phyloP scores from a whole-genome alignment of 1,139 yeast genomes.

The Scheffersomyces lignicola region DNA sequence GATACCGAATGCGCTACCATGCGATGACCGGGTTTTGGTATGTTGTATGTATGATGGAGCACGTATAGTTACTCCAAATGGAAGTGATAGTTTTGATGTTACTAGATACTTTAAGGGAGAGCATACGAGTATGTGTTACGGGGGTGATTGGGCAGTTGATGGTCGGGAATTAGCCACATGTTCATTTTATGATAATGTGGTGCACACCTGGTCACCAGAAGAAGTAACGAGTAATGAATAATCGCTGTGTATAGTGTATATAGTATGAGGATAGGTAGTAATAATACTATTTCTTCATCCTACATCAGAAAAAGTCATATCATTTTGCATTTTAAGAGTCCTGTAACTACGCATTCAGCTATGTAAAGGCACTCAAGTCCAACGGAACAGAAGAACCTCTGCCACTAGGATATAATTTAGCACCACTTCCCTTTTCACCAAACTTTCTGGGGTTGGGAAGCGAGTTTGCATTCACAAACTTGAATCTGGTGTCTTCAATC shows the following conservation, averaged over 20 bases:
- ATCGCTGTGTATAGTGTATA: too few species aligned
- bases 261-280: too few species aligned
- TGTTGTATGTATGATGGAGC: constrained; percentile 99
- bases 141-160: constrained; percentile 78
- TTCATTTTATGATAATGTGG: constrained; percentile 83
- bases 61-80: constrained; percentile 46
- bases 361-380: constrained; percentile 46
- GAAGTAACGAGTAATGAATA: too few species aligned
- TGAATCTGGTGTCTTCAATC: constrained; percentile 75
- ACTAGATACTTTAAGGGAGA: constrained; percentile 58
- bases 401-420: constrained; percentile 90
- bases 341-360: constrained; percentile 2
- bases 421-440: constrained; percentile 47
- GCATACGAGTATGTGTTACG: constrained; percentile 92
- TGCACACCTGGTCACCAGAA: constrained; percentile 66
- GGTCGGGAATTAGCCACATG: constrained; percentile 65
- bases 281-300: too few species aligned
- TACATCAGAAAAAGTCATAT: too few species aligned
- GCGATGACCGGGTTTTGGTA: constrained; percentile 54
- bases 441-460: constrained; percentile 84
- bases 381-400: constrained; percentile 93
- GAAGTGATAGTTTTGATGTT: constrained; percentile 38
- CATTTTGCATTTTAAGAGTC: too few species aligned
- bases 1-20: constrained; percentile 53
- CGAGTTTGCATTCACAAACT: constrained; percentile 64